phyloP scores from a whole-genome alignment of 169 alveolate genomes.

The Toxoplasma gondii region DNA sequence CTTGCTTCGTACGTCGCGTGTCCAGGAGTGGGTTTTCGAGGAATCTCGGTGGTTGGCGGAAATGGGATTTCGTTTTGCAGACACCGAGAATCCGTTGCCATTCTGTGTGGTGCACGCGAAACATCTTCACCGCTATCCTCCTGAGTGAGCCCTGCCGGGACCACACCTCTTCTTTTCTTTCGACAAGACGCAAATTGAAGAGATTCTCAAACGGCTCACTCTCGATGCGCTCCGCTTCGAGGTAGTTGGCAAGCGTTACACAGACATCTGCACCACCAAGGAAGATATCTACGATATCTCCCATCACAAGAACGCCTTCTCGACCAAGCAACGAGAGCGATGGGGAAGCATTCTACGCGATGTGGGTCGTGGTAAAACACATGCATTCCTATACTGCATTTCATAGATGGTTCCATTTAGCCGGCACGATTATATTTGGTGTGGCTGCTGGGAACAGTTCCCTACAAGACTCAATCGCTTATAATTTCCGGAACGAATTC shows the following conservation, averaged over 20 bases:
- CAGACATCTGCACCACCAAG: not conserved
- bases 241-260: slow-evolving; percentile 7
- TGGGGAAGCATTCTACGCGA: not conserved
- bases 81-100: not conserved
- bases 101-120: slow-evolving; percentile 21
- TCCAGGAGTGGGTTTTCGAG: slow-evolving; percentile 3
- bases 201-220: not conserved
- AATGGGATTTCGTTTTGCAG: slow-evolving; percentile 3
- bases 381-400: not conserved
- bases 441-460: no score
- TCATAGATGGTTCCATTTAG: no score
- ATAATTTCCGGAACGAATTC: no score
- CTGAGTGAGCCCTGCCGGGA: not conserved
- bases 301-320: not conserved
- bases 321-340: not conserved
- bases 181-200: not conserved
- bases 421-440: no score
- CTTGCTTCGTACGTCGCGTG: slow-evolving; percentile 11
- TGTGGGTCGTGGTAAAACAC: not conserved
- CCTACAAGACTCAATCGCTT: no score
- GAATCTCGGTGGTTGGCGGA: not conserved
- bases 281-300: slow-evolving; percentile 2
- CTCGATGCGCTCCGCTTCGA: not conserved
- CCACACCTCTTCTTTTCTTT: not conserved
- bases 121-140: slow-evolving; percentile 22